These are phyloP conservation scores for Suillus americanus DNA, from an alignment of 768 basidiomycete genomes.

Conservation along the genomic window DNA sequence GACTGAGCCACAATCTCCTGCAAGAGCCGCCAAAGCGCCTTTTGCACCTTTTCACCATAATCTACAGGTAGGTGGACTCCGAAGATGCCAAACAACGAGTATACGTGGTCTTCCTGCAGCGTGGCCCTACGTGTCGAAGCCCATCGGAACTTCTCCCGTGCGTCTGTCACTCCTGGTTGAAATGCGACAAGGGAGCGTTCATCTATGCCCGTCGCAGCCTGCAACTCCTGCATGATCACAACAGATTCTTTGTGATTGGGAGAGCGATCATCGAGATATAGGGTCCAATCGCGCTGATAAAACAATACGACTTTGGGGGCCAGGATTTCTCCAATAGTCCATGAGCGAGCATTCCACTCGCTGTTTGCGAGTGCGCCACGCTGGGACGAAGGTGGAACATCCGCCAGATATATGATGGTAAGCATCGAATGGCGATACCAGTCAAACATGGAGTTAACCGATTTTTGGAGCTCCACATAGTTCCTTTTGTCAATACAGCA, in stretches of 20 bases:
- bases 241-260: background rate
- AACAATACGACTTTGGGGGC: background rate
- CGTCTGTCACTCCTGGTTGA: background rate
- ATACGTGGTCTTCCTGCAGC: background rate
- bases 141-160: background rate
- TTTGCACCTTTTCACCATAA: background rate
- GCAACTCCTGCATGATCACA: background rate
- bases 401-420: background rate
- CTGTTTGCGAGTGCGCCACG: background rate
- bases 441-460: background rate
- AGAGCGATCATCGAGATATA: background rate
- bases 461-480: background rate
- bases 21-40: background rate
- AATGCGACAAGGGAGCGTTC: background rate
- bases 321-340: background rate
- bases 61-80: background rate
- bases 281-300: background rate
- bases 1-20: background rate
- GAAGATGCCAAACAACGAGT: slow-evolving; percentile 1
- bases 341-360: background rate
- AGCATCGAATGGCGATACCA: background rate
- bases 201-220: background rate
- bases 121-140: background rate
- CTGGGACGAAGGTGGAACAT: background rate
- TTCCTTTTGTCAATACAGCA: background rate